Conservation (phyloP, 2,329 filamentous ascomycete genomes). For the Xylaria sp. region DNA sequence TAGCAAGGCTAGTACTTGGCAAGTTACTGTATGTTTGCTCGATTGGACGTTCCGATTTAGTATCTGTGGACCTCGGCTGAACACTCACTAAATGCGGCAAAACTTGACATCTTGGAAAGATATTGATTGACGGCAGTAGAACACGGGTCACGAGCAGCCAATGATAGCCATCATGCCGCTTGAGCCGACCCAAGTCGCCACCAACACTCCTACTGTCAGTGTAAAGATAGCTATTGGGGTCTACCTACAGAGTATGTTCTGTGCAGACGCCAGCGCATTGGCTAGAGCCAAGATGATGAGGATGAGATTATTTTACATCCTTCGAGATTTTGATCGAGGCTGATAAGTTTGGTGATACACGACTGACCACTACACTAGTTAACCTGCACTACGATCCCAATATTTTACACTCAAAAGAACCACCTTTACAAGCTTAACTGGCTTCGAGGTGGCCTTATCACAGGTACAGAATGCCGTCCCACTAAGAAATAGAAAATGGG, state of each 20-base stretch:
- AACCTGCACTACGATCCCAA: too few relatives aligned
- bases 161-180: background rate
- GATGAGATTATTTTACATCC: background rate
- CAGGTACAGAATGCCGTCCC: background rate
- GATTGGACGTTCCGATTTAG: conserved; percentile 9
- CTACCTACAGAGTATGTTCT: background rate
- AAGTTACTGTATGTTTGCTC: conserved; percentile 11
- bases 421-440: background rate
- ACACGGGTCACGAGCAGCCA: conserved; percentile 6
- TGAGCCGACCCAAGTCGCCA: conserved; percentile 7
- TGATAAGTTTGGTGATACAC: background rate
- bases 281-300: background rate
- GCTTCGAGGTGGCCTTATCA: background rate
- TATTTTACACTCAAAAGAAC: background rate
- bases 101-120: background rate
- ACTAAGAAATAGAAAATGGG: background rate
- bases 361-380: too few relatives aligned
- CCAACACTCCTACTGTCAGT: background rate
- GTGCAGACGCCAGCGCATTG: too few relatives aligned
- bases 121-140: background rate
- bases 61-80: conserved; percentile 26
- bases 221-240: background rate
- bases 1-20: conserved; percentile 24
- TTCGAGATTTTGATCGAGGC: background rate
- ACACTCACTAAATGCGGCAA: conserved; percentile 13